Base-by-base conservation (phyloP, 306 rosid species). In the Castanea mollissima region DNA sequence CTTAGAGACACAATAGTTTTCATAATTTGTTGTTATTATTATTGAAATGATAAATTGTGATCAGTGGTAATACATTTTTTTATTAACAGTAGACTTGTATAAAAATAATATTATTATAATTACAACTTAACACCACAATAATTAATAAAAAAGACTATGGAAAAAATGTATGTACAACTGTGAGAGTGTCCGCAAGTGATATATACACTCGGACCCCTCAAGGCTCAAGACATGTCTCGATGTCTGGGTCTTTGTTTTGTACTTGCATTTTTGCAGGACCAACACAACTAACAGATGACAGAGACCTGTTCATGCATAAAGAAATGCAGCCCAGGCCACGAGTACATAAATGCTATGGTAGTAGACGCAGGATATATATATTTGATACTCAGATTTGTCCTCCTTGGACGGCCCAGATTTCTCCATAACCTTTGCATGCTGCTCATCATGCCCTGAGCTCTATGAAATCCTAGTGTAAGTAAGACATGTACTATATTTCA, bases 251-350 rank as follows among this genome's bases (percentile, higher is more conserved):
- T 78, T 83, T 89, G 89, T 83, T 86, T 85, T 89, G 72, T 85
- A 85, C 81, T 81, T 81, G 80, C 84, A 76, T 83, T 75, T 86
- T 74, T 79, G 77, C 83, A 72, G 78, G 64, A 80, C 60, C 90
- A 76, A 77, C 84, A 88, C 92, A 90, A 84, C 88, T 78, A 90
- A 85, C 90, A 83, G 87, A 74, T 60, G 93, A 87, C 12, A 75
- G 74, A 27, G 88, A 86, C 91, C 25, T 65, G 75, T 82, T 78
- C 78, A 84, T 82, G 83, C 83, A 87, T 77, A 74, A 80, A 76
- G 46, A 77, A 59, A 60, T 68, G 59, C 68, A 31, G 75, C 46
- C 46, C 46, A 41, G 46, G 46, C 71, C 51, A 74, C 57, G 68
- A 55, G 62, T 77, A 70, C 82, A 51, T 73, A 78, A 86, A 90